Evolutionary conservation across 2,329 filamentous ascomycete genomes (phyloP).

Genomic region (Grosmannia huntii): DNA sequence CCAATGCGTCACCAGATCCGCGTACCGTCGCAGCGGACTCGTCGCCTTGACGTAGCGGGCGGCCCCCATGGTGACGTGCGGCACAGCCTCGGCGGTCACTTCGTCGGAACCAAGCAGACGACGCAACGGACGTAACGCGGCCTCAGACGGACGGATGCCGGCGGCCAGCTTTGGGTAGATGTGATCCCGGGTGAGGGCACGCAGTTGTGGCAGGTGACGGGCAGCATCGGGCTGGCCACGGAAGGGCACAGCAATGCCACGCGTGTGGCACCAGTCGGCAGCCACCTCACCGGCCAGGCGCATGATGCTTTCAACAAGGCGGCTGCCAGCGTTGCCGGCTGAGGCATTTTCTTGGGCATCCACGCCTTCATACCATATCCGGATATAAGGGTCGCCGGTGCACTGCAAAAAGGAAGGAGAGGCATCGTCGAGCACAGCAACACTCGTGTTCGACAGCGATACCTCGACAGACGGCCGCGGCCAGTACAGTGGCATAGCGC

Average conservation of each 20-base stretch:
- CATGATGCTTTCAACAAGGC: slow-evolving; percentile 40
- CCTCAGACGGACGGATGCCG: slow-evolving; percentile 19
- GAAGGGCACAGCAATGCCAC: slow-evolving; percentile 47
- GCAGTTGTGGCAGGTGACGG: slow-evolving; percentile 24
- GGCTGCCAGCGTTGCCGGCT: slow-evolving; percentile 13
- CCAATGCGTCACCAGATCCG: slow-evolving; percentile 52
- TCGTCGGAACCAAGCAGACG: slow-evolving; percentile 37
- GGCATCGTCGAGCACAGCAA: not conserved
- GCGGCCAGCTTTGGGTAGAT: slow-evolving; percentile 26
- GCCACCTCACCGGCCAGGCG: slow-evolving; percentile 48
- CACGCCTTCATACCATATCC: slow-evolving; percentile 19
- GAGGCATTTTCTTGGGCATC: not conserved
- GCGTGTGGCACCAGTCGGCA: slow-evolving; percentile 45
- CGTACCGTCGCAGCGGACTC: slow-evolving; percentile 52
- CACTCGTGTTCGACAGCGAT: slow-evolving; percentile 23
- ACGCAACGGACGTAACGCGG: slow-evolving; percentile 19
- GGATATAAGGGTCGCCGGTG: slow-evolving; percentile 38
- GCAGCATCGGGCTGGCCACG: slow-evolving; percentile 33
- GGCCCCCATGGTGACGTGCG: slow-evolving; percentile 44
- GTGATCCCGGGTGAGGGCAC: slow-evolving; percentile 23
- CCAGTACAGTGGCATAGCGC: slow-evolving; percentile 36
- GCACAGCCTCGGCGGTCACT: slow-evolving; percentile 37
- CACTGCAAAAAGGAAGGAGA: slow-evolving; percentile 19
- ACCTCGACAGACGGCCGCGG: slow-evolving; percentile 30
- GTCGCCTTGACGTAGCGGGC: slow-evolving; percentile 52